A percentile compares a stretch with the other conserved stretches of the same genome.
Evolutionary conservation across 2,329 filamentous ascomycete genomes (phyloP).

Genomic region (Pseudocercospora eumusae): DNA sequence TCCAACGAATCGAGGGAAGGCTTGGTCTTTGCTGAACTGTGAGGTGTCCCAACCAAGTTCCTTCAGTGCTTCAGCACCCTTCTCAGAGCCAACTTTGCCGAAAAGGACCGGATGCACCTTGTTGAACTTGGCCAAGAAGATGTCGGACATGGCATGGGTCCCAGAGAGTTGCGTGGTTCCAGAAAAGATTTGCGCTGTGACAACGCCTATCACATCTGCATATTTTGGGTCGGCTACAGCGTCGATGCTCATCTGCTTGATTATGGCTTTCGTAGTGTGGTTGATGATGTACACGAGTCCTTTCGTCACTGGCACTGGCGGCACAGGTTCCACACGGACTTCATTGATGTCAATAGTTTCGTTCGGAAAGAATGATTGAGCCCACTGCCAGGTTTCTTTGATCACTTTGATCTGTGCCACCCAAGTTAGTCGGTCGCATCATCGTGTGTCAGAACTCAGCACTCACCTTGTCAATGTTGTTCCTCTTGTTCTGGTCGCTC

Average conservation of each 20-base stretch:
- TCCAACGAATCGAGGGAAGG: constrained; percentile 11
- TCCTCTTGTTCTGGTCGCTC: constrained; percentile 1
- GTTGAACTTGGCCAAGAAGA: constrained; percentile 84
- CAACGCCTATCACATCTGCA: constrained; percentile 77
- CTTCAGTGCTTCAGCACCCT: constrained; percentile 34
- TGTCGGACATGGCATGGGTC: constrained; percentile 74
- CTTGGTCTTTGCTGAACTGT: not conserved
- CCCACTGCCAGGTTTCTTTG: constrained; percentile 19
- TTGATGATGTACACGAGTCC: constrained; percentile 65
- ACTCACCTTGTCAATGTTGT: constrained; percentile 18
- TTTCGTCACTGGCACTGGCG: constrained; percentile 12
- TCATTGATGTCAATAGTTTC: constrained; percentile 17
- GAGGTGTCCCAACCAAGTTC: constrained; percentile 2
- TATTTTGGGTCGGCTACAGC: constrained; percentile 42
- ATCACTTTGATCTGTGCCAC: constrained; percentile 11
- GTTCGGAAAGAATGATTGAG: constrained; percentile 7
- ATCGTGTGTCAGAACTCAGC: not conserved
- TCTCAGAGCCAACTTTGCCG: constrained; percentile 65
- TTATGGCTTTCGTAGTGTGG: constrained; percentile 70
- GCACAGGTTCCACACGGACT: constrained; percentile 14
- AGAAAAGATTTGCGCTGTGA: constrained; percentile 74
- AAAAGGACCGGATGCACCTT: constrained; percentile 81
- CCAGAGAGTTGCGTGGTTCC: constrained; percentile 59
- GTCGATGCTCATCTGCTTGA: constrained; percentile 59
- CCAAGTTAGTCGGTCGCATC: not conserved